Base-by-base conservation (phyloP, 495 filamentous ascomycete genomes). In the Aspergillus saccharolyticus region DNA sequence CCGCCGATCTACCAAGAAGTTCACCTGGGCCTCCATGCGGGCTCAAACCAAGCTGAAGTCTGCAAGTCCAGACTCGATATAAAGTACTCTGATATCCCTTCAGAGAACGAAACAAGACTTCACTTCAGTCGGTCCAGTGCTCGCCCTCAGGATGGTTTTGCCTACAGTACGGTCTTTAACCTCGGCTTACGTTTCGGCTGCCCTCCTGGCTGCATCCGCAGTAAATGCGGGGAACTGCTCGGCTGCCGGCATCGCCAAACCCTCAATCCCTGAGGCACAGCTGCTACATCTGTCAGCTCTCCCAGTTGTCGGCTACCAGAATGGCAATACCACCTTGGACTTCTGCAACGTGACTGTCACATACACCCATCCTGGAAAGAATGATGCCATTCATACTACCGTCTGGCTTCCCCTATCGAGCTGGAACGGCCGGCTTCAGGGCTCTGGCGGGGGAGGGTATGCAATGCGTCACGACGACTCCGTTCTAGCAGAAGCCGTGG, bases 321-420 rank as follows among this genome's bases (percentile, higher is more conserved):
- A 39, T 39, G 33, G 12, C 33, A 39, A 39, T 2, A 39, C 33
- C 14, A 54, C 52, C 0, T 47, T 72, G 51, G 69, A 52, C 28
- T 69, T 78, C 56, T 81, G 77, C 63, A 70, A 78, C 54, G 64
- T 78, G 25, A 76, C 69, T 3, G 66, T 79, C 0, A 66, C 70
- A 0, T 70, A 76, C 62, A 80, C 73, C 0, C 77, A 79, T 56
- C 70, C 74, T 0, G 77, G 74, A 1, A 55, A 66, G 43, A 54
- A 70, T 25, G 73, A 80, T 52, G 58, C 19, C 4, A 60, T 80
- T n/a, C 54, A 58, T 19, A 69, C 69, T 14, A 57, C 69, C 24
- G 56, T 74, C 7, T 72, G 69, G 64, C 67, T 81, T 0, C 78
- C 77, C 0, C 44, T 69, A 4, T 51, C 67, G 3, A 45, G 24